phyloP scores from a whole-genome alignment of 2,329 filamentous ascomycete genomes.

The Cryphonectria parasitica region DNA sequence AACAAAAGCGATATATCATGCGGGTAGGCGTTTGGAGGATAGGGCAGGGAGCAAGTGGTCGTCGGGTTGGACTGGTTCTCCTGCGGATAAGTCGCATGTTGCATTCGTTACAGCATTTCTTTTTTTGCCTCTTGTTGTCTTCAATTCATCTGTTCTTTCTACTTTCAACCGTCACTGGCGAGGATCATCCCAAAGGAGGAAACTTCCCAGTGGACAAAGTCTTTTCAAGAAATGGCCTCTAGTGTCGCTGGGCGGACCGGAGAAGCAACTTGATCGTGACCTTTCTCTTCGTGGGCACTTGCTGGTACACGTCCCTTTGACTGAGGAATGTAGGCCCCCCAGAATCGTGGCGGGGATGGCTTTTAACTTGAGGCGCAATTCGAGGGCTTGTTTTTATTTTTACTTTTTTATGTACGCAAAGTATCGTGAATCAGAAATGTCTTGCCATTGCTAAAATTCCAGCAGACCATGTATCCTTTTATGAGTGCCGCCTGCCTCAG shows the following conservation, averaged over 20 bases:
- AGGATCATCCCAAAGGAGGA: background rate
- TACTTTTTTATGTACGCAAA: background rate
- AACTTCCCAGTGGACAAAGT: background rate
- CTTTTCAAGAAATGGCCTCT: background rate
- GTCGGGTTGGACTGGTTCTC: conserved; percentile 10
- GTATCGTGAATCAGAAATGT: background rate
- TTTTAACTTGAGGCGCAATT: background rate
- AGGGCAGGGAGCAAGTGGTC: background rate
- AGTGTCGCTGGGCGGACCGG: background rate
- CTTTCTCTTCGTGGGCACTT: background rate
- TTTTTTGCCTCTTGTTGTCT: background rate
- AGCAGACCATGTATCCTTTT: background rate
- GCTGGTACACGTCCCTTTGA: background rate
- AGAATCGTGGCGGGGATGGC: background rate
- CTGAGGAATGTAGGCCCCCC: background rate
- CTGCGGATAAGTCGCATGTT: conserved; percentile 20
- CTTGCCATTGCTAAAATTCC: background rate
- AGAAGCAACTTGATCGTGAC: background rate
- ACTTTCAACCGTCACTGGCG: background rate
- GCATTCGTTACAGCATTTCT: conserved; percentile 26
- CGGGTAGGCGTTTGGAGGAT: conserved; percentile 23
- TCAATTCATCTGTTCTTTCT: background rate
- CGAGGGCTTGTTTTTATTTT: background rate
- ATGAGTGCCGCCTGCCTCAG: background rate
- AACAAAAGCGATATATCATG: conserved; percentile 2